Conservation (phyloP, 2,329 filamentous ascomycete species). For the Delphinella strobiligena region DNA sequence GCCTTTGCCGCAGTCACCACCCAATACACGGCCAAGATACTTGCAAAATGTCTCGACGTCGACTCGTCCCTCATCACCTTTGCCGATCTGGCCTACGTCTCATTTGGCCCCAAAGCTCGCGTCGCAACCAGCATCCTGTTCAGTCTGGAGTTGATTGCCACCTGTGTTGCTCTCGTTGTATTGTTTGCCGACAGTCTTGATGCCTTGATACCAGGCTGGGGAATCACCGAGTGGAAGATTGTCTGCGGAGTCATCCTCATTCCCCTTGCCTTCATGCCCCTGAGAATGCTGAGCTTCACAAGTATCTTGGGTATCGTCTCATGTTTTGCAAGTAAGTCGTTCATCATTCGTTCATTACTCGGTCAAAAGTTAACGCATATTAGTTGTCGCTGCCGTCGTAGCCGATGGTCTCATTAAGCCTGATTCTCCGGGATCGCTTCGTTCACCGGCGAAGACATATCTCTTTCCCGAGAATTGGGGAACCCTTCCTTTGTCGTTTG, state of each 20-base stretch:
- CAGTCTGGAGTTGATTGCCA: conserved; percentile 73
- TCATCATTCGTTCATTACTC: not conserved
- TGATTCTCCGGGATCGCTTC: conserved; percentile 66
- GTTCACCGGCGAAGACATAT: conserved; percentile 66
- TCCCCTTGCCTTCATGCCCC: conserved; percentile 71
- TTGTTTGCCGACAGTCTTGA: conserved; percentile 91
- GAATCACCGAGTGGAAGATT: conserved; percentile 68
- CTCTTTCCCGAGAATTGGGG: conserved; percentile 78
- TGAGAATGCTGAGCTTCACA: conserved; percentile 76
- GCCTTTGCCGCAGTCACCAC: conserved; percentile 64
- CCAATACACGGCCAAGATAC: conserved; percentile 70
- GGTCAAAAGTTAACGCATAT: not conserved
- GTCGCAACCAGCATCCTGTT: conserved; percentile 77
- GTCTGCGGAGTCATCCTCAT: conserved; percentile 67
- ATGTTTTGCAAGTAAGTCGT: conserved; percentile 52
- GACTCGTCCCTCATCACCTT: conserved; percentile 84
- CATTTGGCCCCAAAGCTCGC: conserved; percentile 72
- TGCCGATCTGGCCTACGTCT: conserved; percentile 83
- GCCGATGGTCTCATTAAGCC: conserved; percentile 79
- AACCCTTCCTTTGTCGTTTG: conserved; percentile 77
- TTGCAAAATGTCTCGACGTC: conserved; percentile 80
- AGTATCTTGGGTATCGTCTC: conserved; percentile 87
- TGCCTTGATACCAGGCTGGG: conserved; percentile 60
- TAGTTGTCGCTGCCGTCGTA: conserved; percentile 65
- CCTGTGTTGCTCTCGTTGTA: conserved; percentile 79